These are phyloP conservation scores for Macrotyloma uniflorum DNA, from an alignment of 306 rosid species.

Conservation along the genomic window DNA sequence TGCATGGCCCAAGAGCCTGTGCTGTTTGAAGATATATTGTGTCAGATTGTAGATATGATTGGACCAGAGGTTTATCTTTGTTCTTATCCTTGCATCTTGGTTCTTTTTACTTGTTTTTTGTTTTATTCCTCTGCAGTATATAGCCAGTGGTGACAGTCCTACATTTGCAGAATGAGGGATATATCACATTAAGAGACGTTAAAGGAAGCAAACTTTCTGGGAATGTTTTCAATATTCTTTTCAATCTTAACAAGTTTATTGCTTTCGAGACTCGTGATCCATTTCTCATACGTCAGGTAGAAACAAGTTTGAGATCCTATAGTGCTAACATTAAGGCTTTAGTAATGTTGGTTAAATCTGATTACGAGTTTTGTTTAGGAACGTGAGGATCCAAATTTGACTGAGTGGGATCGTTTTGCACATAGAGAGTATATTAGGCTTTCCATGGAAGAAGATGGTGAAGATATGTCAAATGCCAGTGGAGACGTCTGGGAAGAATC, in stretches of 20 bases:
- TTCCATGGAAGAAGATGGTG: constrained; percentile 99
- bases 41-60: constrained; percentile 98
- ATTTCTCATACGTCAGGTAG: constrained; percentile 96
- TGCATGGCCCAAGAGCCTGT: constrained; percentile 99
- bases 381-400: constrained; percentile 98
- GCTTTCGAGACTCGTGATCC: constrained; percentile 99
- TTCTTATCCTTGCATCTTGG: constrained; percentile 8
- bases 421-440: constrained; percentile 98
- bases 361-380: constrained; percentile 60
- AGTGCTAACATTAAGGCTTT: constrained; percentile 27
- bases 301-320: constrained; percentile 28
- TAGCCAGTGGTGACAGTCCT: constrained; percentile 32
- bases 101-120: background rate
- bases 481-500: constrained; percentile 99
- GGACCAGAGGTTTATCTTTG: constrained; percentile 85
- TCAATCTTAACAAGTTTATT: constrained; percentile 98
- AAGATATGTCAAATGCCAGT: constrained; percentile 98
- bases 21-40: constrained; percentile 94
- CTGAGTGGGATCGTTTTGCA: constrained; percentile 99
- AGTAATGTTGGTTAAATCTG: constrained; percentile 36
- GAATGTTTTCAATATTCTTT: constrained; percentile 92
- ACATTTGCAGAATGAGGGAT: constrained; percentile 77
- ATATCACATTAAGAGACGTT: constrained; percentile 73
- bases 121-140: constrained; percentile 31
- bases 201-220: constrained; percentile 96